Evolutionary conservation across 805 yeast species (phyloP).

Genomic region (Saccharomycopsis javanensis): DNA sequence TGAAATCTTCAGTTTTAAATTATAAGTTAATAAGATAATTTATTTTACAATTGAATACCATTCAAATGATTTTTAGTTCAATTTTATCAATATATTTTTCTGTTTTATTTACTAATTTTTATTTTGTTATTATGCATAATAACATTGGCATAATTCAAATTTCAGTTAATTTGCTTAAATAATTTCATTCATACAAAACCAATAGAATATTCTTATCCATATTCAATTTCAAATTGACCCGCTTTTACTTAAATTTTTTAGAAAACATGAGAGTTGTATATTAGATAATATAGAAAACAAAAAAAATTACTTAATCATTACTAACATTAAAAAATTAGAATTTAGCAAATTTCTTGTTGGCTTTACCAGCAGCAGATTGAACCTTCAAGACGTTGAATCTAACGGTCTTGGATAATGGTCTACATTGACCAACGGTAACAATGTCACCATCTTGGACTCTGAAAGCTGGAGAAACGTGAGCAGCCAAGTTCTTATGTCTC

Average conservation of each 20-base stretch:
- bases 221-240: not conserved
- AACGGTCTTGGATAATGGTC: constrained; percentile 99
- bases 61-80: no score
- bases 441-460: constrained; percentile 98
- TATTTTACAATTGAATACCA: no score
- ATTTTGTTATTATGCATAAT: not conserved
- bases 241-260: not conserved
- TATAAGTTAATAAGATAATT: not conserved
- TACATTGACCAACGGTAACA: constrained; percentile 99
- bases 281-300: not conserved
- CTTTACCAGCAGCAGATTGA: constrained; percentile 75
- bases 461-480: constrained; percentile 99
- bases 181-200: not conserved
- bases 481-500: constrained; percentile 99
- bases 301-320: constrained; percentile 2
- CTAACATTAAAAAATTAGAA: constrained; percentile 46
- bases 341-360: constrained; percentile 92
- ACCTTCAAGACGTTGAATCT: constrained; percentile 99
- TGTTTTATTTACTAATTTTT: not conserved
- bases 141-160: not conserved
- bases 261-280: constrained; percentile 1
- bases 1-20: constrained; percentile 32
- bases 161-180: not conserved
- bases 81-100: no score
- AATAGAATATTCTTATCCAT: not conserved